Conservation (phyloP, 495 filamentous ascomycete species). For the Hyaloscypha bicolor region DNA sequence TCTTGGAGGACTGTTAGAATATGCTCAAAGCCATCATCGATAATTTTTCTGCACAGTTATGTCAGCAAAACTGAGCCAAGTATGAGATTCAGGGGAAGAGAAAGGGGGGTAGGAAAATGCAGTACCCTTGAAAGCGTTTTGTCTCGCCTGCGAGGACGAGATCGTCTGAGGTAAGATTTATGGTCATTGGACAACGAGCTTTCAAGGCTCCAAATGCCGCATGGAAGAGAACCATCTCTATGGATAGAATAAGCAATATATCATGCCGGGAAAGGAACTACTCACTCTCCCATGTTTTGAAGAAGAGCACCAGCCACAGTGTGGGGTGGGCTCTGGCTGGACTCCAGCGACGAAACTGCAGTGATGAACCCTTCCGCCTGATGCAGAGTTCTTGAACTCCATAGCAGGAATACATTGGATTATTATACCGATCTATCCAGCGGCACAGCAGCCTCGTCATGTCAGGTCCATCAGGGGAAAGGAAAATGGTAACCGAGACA, state of each 20-base stretch:
- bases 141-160: constrained; percentile 64
- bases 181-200: constrained; percentile 60
- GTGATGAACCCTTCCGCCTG: constrained; percentile 45
- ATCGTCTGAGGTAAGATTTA: constrained; percentile 56
- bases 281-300: constrained; percentile 59
- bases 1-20: constrained; percentile 74
- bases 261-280: constrained; percentile 9
- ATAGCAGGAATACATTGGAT: constrained; percentile 32
- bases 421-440: constrained; percentile 33
- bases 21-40: constrained; percentile 71
- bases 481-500: constrained; percentile 50
- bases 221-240: constrained; percentile 75
- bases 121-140: constrained; percentile 69
- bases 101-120: not conserved
- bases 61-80: not conserved
- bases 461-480: constrained; percentile 44
- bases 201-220: constrained; percentile 76
- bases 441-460: constrained; percentile 47
- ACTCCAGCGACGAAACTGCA: constrained; percentile 54
- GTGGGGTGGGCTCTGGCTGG: constrained; percentile 43
- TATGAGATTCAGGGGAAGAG: not conserved
- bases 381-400: constrained; percentile 54
- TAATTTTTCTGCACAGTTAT: constrained; percentile 57
- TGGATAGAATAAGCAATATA: not conserved
- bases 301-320: constrained; percentile 53